phyloP scores from a whole-genome alignment of 345 rosid species.

The Citrus inodora region DNA sequence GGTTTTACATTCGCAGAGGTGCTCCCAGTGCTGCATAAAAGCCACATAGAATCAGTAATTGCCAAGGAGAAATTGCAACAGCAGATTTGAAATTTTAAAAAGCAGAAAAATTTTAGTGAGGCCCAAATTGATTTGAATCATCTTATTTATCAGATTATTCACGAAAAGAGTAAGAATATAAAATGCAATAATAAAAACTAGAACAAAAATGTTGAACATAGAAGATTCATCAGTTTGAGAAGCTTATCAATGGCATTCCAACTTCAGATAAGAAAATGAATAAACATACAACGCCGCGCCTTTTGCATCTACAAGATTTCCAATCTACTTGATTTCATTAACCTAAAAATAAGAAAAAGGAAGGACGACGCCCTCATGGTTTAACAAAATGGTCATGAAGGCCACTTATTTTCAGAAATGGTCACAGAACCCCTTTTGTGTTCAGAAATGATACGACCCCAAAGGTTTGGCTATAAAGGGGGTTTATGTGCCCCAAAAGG shows the following conservation, averaged over 20 bases:
- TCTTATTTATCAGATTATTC: background rate
- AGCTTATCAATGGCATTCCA: background rate
- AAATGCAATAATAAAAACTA: background rate
- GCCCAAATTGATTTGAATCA: background rate
- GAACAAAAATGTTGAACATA: background rate
- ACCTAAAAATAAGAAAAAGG: background rate
- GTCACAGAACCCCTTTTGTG: too few relatives aligned
- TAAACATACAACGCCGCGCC: background rate
- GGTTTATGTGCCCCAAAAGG: too few relatives aligned
- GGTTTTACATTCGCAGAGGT: constrained; percentile 83
- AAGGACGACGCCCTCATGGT: too few relatives aligned
- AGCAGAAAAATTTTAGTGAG: background rate
- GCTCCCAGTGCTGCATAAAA: constrained; percentile 80
- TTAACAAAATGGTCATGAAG: too few relatives aligned
- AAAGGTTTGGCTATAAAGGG: too few relatives aligned
- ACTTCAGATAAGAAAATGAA: background rate
- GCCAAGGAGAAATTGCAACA: background rate
- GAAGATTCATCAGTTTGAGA: background rate
- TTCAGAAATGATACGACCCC: too few relatives aligned
- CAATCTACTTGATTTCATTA: background rate
- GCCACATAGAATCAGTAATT: constrained; percentile 16
- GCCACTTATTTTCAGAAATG: too few relatives aligned
- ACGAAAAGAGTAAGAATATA: background rate
- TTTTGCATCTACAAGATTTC: background rate
- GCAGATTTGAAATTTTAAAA: background rate